A percentile compares a stretch with the other conserved stretches of the same genome.
Conservation (phyloP, 2,329 filamentous ascomycete species). For the Ramularia collo-cygni region DNA sequence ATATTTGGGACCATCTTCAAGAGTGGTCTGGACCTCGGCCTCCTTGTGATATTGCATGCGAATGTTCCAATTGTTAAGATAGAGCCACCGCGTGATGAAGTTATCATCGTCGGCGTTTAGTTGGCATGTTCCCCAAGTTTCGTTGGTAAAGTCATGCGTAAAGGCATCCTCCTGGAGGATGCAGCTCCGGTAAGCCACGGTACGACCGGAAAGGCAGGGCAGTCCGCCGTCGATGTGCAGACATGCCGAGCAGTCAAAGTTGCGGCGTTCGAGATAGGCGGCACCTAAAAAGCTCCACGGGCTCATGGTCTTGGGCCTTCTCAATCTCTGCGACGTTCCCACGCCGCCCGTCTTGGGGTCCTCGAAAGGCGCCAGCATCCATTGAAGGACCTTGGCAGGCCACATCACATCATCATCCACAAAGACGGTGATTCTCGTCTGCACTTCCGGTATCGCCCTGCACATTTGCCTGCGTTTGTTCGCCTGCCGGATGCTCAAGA, state of each 20-base stretch:
- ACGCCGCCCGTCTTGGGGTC: constrained; percentile 78
- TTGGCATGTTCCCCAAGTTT: constrained; percentile 81
- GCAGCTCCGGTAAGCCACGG: constrained; percentile 81
- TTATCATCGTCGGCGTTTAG: constrained; percentile 97
- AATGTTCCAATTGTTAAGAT: constrained; percentile 86
- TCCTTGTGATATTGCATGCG: constrained; percentile 91
- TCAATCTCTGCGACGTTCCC: constrained; percentile 81
- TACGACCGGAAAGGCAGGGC: constrained; percentile 94
- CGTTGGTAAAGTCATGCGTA: constrained; percentile 80
- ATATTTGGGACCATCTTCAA: constrained; percentile 84
- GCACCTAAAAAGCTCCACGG: constrained; percentile 87
- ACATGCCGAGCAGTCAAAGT: constrained; percentile 94
- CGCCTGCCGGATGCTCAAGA: constrained; percentile 73
- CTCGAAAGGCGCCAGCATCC: constrained; percentile 91
- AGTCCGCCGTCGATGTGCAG: constrained; percentile 91
- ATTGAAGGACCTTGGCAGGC: constrained; percentile 76
- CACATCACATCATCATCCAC: constrained; percentile 95
- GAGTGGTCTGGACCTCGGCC: constrained; percentile 85
- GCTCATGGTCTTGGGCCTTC: constrained; percentile 57
- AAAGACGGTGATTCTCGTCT: constrained; percentile 79
- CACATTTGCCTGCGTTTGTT: constrained; percentile 96
- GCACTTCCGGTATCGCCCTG: constrained; percentile 77
- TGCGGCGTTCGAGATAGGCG: constrained; percentile 85
- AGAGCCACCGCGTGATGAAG: constrained; percentile 94
- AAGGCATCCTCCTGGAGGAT: constrained; percentile 84